Evolutionary conservation across 495 filamentous ascomycete species (phyloP), one percentile per base, ranked within the genome.

Genomic region (Aspergillus indologenus): DNA sequence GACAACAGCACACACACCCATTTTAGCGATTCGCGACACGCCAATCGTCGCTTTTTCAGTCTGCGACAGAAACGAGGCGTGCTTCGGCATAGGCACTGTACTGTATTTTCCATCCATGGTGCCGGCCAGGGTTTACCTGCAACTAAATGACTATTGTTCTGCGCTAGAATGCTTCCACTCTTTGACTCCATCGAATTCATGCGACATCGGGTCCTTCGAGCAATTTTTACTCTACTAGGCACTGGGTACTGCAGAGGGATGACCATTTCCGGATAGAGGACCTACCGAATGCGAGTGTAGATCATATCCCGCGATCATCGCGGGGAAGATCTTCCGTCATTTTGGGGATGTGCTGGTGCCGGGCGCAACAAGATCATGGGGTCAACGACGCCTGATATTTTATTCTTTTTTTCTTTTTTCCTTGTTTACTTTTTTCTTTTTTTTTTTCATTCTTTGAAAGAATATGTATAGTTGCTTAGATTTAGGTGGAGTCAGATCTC

Each of bases 251-350:
- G n/a, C n/a, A n/a, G 21, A 24, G 23, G 43, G 26, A 49, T 57
- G 45, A 23, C 24, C 29, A 19, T 34, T 24, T 47, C 43, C 44
- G 24, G 43, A 24, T 31, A 53, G 45, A 56, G 55, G 19, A n/a
- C 55, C 21, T 24, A 15, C 24, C 55, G 14, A 57, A 61, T 61
- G 43, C 26, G 44, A 49, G 50, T 29, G 54, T 58, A 57, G 54
- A 58, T 54, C 54, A 54, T 45, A 19, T 45, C 9, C 53, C 24
- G 50, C n/a, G 54, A 57, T 61, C 43, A 50, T 54, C 60, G 55
- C 50, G 55, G 55, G 60, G 54, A 61, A 57, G 60, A 61, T 61
- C 55, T 54, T 58, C 60, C 43, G 47, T 42, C 52, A 43, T 54
- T 54, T n/a, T 9, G n/a, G 22, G 52, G 20, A 42, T 21, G 2